These are phyloP conservation scores for Ceratocystis huliohia DNA, from an alignment of 2,329 filamentous ascomycete species.

Conservation along the genomic window DNA sequence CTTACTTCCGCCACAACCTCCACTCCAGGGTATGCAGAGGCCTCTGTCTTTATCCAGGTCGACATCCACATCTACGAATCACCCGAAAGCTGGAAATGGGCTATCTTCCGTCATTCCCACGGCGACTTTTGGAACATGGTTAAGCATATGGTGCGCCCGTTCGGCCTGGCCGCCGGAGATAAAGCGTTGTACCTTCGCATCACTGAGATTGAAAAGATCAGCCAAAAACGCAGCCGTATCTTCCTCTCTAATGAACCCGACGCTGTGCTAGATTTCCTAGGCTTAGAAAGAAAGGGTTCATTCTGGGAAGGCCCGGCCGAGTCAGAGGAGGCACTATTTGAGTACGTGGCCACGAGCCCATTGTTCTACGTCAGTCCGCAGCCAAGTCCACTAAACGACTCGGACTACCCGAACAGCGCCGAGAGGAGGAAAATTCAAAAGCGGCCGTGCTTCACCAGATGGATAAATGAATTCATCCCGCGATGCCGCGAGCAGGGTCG, in stretches of 20 bases:
- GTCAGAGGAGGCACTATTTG: conserved; percentile 25
- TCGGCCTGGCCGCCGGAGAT: conserved; percentile 55
- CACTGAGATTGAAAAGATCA: conserved; percentile 48
- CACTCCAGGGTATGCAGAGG: neutral
- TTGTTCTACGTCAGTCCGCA: conserved; percentile 39
- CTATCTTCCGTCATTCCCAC: conserved; percentile 54
- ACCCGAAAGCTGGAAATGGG: conserved; percentile 42
- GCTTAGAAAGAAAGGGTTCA: conserved; percentile 35
- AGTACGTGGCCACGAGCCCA: conserved; percentile 24
- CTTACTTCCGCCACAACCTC: neutral
- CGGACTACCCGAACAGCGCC: conserved; percentile 36
- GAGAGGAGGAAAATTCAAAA: conserved; percentile 47
- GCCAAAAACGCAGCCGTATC: conserved; percentile 46
- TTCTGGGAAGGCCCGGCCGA: conserved; percentile 45
- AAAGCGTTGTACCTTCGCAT: conserved; percentile 52
- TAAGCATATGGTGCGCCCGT: conserved; percentile 48
- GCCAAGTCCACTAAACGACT: conserved; percentile 24
- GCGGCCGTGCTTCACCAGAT: conserved; percentile 46
- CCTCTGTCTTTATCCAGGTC: conserved; percentile 42
- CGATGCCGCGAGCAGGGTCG: conserved; percentile 32
- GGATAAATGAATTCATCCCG: conserved; percentile 53
- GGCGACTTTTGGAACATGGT: conserved; percentile 58
- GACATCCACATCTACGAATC: conserved; percentile 48
- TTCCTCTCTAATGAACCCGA: conserved; percentile 46
- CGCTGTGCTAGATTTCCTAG: conserved; percentile 49